Evolutionary conservation across 2,329 filamentous ascomycete species (phyloP), one percentile per base, ranked within the genome.

Genomic region (Colletotrichum sp.): DNA sequence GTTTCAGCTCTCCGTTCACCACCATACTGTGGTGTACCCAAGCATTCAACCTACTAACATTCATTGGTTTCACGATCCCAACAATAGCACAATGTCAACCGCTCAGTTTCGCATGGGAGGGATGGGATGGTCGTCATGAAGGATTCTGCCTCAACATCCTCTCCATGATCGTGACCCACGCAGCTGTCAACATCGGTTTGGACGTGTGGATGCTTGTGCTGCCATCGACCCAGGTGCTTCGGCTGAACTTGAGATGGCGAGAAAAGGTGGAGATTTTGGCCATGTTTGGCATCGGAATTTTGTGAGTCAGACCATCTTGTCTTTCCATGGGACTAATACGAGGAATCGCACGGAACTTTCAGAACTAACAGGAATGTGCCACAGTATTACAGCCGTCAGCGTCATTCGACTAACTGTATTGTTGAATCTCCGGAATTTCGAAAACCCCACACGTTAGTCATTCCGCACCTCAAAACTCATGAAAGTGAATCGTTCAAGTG

Each of bases 91-190:
- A 88, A 66, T 88, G 87, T 79, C 77, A 80, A 5, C 87, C 87
- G 1, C 81, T 89, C 13, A 76, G 79, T 9, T 87, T 83, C 75
- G 85, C 85, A 78, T 90, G 88, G 88, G 71, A 89, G 16, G 57
- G 32, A 9, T 78, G 84, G 84, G 82, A 84, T 39, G 73, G 74
- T 19, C 71, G 34, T 4, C 73, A 75, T 28, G 65, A 73, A 2
- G 85, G 85, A 1, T 72, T 59, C 15, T 87, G 85, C 73, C 80
- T 83, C 7, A 81, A 86, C 32, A 80, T 87, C 65, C 82, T 81
- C 25, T 80, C 80, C 6, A 84, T 86, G 57, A 82, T 81, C 28
- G 88, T 86, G 79, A 79, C 84, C 12, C 83, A 83, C 66, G 84
- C 87, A 2, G 83, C 79, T 1, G 81, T 88, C 66, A 88, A 86